Base-by-base conservation (phyloP, 495 filamentous ascomycete genomes). In the Penicillium desertorum region DNA sequence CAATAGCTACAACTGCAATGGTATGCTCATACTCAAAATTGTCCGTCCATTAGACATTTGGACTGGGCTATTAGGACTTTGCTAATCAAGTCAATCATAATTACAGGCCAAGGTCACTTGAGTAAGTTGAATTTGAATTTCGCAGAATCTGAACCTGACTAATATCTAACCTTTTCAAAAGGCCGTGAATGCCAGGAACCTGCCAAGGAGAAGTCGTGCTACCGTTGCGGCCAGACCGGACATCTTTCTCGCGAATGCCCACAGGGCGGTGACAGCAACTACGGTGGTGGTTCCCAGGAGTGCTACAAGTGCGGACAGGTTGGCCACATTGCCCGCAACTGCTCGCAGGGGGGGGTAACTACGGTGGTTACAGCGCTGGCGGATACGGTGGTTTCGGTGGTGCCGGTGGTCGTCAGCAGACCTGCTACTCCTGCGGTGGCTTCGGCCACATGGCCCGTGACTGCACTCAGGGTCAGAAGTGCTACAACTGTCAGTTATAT, bases 281-380 rank as follows among this genome's bases (percentile, higher is more conserved):
- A 76, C 54, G 79, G 71, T 55, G 68, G 72, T 59, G 71, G 76
- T 57, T 81, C 83, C 46, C 84, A 88, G 65, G 88, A 98, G 74
- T 98, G 94, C 86, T 98, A 98, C 88, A 98, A 98, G 86, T 98
- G 95, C 78, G 92, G 91, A 49, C 89, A 96, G 79, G 82, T 92
- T 56, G 95, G 94, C 55, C 94, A 98, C 82, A 98, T 98, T 72
- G 94, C 94, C 45, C 91, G 95, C 57, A 96, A 94, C 83, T 98
- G 94, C 85, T 76, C 86, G 63, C 83, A 92, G 74, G 79, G 83
- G 79, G 83, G 59, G 71, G 76, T 58, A 75, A 75, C 62, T 80
- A 81, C 63, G 72, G 73, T 62, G 71, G 72, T 45, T 74, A 73
- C 57, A 17, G n/a, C n/a, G 36, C 36, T 2, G 76, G 81, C 57